Conservation (phyloP, 208 protist genomes). For the Crithidia bombi region DNA sequence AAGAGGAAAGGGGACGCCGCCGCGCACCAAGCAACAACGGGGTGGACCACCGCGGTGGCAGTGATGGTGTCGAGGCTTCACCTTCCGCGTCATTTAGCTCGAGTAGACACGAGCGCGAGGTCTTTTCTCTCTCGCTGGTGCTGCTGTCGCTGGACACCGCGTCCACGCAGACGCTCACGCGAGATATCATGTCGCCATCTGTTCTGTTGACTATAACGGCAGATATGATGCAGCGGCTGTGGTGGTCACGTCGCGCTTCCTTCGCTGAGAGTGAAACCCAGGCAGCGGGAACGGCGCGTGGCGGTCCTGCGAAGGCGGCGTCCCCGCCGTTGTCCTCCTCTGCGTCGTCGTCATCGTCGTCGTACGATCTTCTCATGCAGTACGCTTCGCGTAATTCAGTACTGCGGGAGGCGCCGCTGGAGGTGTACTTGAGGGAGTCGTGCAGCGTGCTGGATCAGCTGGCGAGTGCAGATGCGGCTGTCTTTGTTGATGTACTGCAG, state of each 20-base stretch:
- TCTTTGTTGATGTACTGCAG: slow-evolving; percentile 22
- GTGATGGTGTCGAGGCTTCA: too few relatives aligned
- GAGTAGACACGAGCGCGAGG: background rate
- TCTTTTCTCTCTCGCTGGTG: background rate
- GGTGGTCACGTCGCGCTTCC: background rate
- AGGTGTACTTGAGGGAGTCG: slow-evolving; percentile 17
- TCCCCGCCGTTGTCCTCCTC: background rate
- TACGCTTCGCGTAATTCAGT: slow-evolving; percentile 24
- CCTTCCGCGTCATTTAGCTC: too few relatives aligned
- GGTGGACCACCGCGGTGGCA: too few relatives aligned
- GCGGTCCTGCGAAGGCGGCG: background rate
- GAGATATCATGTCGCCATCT: background rate
- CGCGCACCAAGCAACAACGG: too few relatives aligned
- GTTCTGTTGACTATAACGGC: slow-evolving; percentile 10
- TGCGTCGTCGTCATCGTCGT: background rate
- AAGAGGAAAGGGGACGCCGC: too few relatives aligned
- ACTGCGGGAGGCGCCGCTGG: slow-evolving; percentile 4
- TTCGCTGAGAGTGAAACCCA: too few relatives aligned
- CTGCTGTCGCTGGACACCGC: slow-evolving; percentile 4
- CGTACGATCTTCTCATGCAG: slow-evolving; percentile 8
- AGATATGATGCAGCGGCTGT: slow-evolving; percentile 2
- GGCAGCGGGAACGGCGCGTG: background rate
- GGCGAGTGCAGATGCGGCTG: slow-evolving; percentile 8
- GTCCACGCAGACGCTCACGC: background rate
- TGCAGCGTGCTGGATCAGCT: slow-evolving; percentile 24